A percentile compares a stretch with the other conserved stretches of the same genome.
These are phyloP conservation scores for Cercospora citrullina DNA, from an alignment of 2,329 filamentous ascomycete genomes.

Conservation along the genomic window DNA sequence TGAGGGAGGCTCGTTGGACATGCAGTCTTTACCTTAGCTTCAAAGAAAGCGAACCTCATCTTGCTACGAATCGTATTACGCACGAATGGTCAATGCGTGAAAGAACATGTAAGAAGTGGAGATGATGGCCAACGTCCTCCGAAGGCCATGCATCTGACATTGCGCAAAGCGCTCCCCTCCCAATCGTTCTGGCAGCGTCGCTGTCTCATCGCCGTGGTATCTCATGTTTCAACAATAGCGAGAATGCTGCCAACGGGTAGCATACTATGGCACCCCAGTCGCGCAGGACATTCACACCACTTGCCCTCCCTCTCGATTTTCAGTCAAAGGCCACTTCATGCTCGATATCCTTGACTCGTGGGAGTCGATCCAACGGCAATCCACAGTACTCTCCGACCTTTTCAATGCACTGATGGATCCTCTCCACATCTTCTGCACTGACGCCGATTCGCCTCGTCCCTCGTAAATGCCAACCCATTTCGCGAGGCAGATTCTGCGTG, in stretches of 20 bases:
- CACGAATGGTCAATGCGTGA: not conserved
- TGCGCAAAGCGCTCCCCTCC: not conserved
- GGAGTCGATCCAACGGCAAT: conserved; percentile 39
- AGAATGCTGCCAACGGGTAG: not conserved
- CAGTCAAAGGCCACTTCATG: conserved; percentile 39
- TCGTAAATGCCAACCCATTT: conserved; percentile 59
- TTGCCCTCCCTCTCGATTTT: not conserved
- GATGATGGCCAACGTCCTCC: not conserved
- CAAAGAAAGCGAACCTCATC: not conserved
- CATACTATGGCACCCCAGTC: not conserved
- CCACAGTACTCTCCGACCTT: conserved; percentile 42
- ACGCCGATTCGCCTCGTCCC: conserved; percentile 53
- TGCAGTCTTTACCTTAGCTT: not conserved
- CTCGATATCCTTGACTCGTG: conserved; percentile 45
- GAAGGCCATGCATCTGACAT: not conserved
- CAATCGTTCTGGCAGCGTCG: not conserved
- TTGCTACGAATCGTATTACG: not conserved
- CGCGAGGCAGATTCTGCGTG: conserved; percentile 56
- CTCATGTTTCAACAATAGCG: not conserved
- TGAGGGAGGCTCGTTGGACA: not conserved
- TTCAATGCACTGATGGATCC: conserved; percentile 44
- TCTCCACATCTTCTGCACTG: conserved; percentile 47
- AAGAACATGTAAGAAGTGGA: not conserved
- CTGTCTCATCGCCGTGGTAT: not conserved
- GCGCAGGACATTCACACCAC: not conserved